Evolutionary conservation across 768 basidiomycete genomes (phyloP), one percentile per base, ranked within the genome.

Genomic region (Kwoniella sp.): DNA sequence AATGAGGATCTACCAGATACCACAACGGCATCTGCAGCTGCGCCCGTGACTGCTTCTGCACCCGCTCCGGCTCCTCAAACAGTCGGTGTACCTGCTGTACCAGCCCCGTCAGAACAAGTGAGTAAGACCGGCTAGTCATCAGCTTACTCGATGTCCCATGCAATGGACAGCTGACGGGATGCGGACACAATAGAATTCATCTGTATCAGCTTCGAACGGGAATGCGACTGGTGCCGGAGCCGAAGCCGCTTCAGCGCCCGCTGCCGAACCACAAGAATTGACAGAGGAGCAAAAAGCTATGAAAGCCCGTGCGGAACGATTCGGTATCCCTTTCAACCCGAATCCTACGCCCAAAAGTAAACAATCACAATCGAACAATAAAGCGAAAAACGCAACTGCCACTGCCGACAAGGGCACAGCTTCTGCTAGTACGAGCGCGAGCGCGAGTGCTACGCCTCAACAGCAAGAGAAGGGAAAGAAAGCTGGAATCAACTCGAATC

Each of bases 281-380:
- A 77, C 76, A 22, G 67, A 69, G 15, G 76, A 77, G 52, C 76
- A 77, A 71, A 68, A 71, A 68, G 69, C 69, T 1, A 63, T 72
- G 64, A 74, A 74, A 64, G 69, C 71, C 21, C 76, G 76, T 33
- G 76, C 76, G 9, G 76, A 77, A 44, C 65, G 76, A 55, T 77
- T 77, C 58, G 76, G 76, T 22, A 60, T 77, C 51, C 69, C 76
- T n/a, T 77, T 72, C 69, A 72, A 74, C 68, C 76, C 76, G 21
- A 74, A 77, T 49, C 60, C 72, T 17, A 44, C 65, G 21, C 27
- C 67, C 21, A 68, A 44, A 13, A n/a, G 62, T 4, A 57, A 60
- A 21, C 40, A 44, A 15, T 6, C 5, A 13, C 5, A 33, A 5
- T 5, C 7, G 7, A 44, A 44, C 17, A 12, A 48, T 3, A 50